Evolutionary conservation across 257 asterid genomes (phyloP).

Genomic region (Solanum appendiculatum): DNA sequence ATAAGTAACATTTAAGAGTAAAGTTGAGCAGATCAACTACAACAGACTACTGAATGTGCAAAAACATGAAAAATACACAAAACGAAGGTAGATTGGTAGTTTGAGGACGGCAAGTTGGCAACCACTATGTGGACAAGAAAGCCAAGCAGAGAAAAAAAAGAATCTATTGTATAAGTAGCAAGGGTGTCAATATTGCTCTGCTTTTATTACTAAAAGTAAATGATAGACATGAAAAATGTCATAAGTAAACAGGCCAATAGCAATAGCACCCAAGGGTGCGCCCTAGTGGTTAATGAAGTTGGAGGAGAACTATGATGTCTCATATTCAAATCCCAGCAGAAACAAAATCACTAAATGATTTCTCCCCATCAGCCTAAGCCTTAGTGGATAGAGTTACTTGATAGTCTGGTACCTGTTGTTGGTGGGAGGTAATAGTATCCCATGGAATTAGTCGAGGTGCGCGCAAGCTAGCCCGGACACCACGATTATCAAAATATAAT

Average conservation of each 20-base stretch:
- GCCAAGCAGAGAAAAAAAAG: background rate
- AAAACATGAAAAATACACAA: background rate
- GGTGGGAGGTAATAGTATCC: background rate
- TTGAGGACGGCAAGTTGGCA: background rate
- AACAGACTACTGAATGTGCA: background rate
- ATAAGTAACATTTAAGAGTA: constrained; percentile 26
- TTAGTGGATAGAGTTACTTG: background rate
- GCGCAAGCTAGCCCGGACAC: background rate
- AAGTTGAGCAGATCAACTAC: constrained; percentile 3
- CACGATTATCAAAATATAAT: background rate
- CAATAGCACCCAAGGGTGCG: background rate
- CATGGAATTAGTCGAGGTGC: background rate
- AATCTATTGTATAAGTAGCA: background rate
- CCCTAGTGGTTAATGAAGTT: background rate
- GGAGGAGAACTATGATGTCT: background rate
- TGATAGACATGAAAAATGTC: background rate
- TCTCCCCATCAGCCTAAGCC: background rate
- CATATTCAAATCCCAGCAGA: background rate
- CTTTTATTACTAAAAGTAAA: background rate
- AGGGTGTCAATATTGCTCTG: background rate
- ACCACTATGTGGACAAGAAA: background rate
- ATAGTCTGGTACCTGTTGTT: background rate
- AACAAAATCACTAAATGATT: background rate
- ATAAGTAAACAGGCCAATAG: background rate
- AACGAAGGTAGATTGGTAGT: background rate